Conservation (phyloP, 257 asterid genomes). For the Marsdenia floribunda region DNA sequence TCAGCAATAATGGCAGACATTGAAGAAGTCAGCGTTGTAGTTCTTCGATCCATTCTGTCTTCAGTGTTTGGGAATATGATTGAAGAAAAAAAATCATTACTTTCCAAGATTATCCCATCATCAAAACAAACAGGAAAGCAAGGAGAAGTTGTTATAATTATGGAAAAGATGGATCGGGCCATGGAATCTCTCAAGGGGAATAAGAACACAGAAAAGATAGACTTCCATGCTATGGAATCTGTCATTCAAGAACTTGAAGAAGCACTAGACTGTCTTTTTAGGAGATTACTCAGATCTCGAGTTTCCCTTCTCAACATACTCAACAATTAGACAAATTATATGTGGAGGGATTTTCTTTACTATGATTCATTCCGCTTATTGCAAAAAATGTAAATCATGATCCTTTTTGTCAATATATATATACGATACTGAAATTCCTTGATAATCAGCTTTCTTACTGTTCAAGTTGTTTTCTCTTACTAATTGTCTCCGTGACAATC, state of each 20-base stretch:
- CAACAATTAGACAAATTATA: background rate
- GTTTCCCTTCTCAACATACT: conserved; percentile 22
- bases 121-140: background rate
- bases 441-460: too few species aligned
- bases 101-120: conserved; percentile 27
- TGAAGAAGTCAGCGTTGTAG: conserved; percentile 14
- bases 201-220: background rate
- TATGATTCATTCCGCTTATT: background rate
- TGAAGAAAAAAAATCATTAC: conserved; percentile 22
- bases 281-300: conserved; percentile 2
- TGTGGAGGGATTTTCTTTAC: background rate
- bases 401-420: too few species aligned
- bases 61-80: conserved; percentile 12
- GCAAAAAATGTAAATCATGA: too few species aligned
- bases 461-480: too few species aligned
- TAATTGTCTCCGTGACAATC: too few species aligned
- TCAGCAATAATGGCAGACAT: conserved; percentile 14
- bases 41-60: conserved; percentile 21
- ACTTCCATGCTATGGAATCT: background rate
- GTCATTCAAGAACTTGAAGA: conserved; percentile 19
- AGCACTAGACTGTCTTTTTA: conserved; percentile 7
- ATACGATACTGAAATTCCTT: too few species aligned
- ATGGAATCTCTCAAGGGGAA: background rate
- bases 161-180: background rate
- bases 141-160: background rate